phyloP scores from a whole-genome alignment of 768 basidiomycete species.

The Lactifluus subvellereus region DNA sequence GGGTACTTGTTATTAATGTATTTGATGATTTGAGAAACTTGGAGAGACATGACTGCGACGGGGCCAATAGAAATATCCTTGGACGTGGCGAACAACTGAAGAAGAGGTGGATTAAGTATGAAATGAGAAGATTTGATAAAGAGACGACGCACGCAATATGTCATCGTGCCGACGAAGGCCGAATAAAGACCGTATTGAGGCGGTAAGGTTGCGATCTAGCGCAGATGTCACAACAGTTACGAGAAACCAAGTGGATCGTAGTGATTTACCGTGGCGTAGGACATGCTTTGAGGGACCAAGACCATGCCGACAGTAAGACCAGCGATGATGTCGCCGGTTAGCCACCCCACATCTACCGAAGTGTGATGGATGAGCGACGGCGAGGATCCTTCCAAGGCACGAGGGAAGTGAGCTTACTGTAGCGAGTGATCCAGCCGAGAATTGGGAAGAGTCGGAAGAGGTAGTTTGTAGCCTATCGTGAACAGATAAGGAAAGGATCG shows the following conservation, averaged over 20 bases:
- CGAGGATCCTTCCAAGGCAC: background rate
- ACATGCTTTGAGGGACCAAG: constrained; percentile 91
- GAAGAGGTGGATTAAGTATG: background rate
- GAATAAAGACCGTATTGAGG: constrained; percentile 92
- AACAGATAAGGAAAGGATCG: background rate
- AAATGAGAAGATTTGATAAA: background rate
- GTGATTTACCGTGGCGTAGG: constrained; percentile 61
- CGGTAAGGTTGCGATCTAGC: constrained; percentile 75
- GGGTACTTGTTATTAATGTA: constrained; percentile 51
- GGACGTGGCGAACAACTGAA: constrained; percentile 88
- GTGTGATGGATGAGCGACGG: background rate
- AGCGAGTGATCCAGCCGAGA: constrained; percentile 76
- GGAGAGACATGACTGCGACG: constrained; percentile 96
- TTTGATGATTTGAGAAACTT: constrained; percentile 73
- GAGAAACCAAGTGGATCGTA: background rate
- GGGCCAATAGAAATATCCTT: constrained; percentile 99
- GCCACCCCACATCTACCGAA: constrained; percentile 51
- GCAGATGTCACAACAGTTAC: background rate
- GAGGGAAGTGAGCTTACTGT: constrained; percentile 49
- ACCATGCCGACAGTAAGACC: constrained; percentile 94
- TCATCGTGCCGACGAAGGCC: constrained; percentile 80
- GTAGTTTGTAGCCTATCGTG: constrained; percentile 52
- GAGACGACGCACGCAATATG: constrained; percentile 64
- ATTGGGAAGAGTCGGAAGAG: constrained; percentile 78
- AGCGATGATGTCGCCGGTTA: constrained; percentile 82